Evolutionary conservation across 441 rosid genomes (phyloP).

Genomic region (Eruca vesicaria): DNA sequence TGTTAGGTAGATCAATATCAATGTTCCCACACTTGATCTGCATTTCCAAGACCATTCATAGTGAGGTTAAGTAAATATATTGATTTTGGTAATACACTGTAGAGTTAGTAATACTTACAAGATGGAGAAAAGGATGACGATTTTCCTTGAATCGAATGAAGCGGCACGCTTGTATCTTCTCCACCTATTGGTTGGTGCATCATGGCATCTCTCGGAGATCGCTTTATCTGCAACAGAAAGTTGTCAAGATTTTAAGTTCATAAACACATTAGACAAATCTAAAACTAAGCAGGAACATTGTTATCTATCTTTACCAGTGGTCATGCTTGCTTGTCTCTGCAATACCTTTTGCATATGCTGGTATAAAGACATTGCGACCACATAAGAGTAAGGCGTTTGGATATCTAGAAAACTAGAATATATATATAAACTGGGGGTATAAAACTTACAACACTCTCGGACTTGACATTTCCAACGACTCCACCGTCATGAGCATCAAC

Average conservation of each 20-base stretch:
- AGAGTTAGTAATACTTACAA: conserved; percentile 51
- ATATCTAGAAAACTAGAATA: neutral
- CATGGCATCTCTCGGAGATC: conserved; percentile 57
- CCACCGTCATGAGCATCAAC: conserved; percentile 32
- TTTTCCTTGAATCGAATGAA: conserved; percentile 79
- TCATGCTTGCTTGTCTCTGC: conserved; percentile 84
- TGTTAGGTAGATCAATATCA: conserved; percentile 84
- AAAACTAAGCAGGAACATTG: conserved; percentile 29
- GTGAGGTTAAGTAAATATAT: neutral
- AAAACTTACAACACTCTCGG: conserved; percentile 29
- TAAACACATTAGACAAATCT: neutral
- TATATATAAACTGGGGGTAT: too few relatives aligned
- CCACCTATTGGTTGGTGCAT: conserved; percentile 77
- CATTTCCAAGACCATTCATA: neutral
- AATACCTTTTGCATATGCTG: conserved; percentile 64
- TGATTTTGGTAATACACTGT: neutral
- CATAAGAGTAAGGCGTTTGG: conserved; percentile 6
- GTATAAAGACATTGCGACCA: conserved; percentile 25
- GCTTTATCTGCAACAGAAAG: conserved; percentile 54
- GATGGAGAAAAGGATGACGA: conserved; percentile 84
- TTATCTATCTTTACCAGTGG: conserved; percentile 47
- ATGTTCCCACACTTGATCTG: conserved; percentile 93
- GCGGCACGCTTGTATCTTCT: conserved; percentile 86
- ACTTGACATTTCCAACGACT: conserved; percentile 25
- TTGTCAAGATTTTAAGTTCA: neutral